Percentiles rank a stretch among this genome's conserved stretches.
These are phyloP conservation scores for Dendrothele bispora DNA, from an alignment of 768 basidiomycete genomes.

Conservation along the genomic window DNA sequence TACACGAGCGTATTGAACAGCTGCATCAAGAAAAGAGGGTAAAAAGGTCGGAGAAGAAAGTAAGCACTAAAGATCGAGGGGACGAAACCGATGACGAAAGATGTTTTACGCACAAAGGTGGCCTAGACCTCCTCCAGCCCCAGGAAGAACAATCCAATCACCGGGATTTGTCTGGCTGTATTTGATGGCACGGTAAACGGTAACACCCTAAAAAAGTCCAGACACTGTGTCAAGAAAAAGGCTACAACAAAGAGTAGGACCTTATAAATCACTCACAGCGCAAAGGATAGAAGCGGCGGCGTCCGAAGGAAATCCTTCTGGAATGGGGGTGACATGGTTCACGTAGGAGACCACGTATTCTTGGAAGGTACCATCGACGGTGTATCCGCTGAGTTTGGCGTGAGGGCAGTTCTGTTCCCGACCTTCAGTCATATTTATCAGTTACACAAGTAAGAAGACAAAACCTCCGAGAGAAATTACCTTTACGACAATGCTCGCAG, in stretches of 20 bases:
- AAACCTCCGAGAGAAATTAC: slow-evolving; percentile 64
- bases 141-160: slow-evolving; percentile 75
- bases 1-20: slow-evolving; percentile 75
- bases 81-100: neutral
- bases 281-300: slow-evolving; percentile 77
- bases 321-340: slow-evolving; percentile 76
- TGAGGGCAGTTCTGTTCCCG: slow-evolving; percentile 53
- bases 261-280: slow-evolving; percentile 45
- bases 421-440: neutral
- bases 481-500: slow-evolving; percentile 75
- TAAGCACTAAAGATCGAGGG: neutral
- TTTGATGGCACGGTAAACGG: slow-evolving; percentile 85
- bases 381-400: slow-evolving; percentile 68
- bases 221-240: neutral
- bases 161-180: slow-evolving; percentile 62
- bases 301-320: slow-evolving; percentile 60
- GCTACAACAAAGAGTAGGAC: no score
- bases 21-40: no score
- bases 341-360: slow-evolving; percentile 73
- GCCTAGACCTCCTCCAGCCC: slow-evolving; percentile 80
- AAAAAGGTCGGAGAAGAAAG: no score
- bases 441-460: neutral
- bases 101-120: slow-evolving; percentile 54
- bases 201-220: slow-evolving; percentile 54
- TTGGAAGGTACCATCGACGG: slow-evolving; percentile 73